phyloP scores from a whole-genome alignment of 169 alveolate species.

The Babesia divergens region DNA sequence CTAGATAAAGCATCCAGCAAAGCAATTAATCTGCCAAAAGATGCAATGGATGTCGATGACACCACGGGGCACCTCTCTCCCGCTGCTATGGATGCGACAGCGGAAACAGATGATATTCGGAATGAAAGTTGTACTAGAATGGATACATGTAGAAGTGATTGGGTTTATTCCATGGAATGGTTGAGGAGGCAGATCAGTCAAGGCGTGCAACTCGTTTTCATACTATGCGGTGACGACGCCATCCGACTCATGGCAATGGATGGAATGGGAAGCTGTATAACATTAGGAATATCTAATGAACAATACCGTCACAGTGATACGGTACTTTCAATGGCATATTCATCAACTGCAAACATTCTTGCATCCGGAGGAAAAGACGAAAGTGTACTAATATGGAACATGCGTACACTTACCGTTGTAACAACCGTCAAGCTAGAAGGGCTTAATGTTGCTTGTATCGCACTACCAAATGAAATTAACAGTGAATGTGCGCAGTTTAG shows the following conservation, averaged over 20 bases:
- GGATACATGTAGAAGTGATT: background rate
- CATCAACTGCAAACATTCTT: slow-evolving; percentile 16
- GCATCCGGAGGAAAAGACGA: slow-evolving; percentile 58
- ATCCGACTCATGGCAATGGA: slow-evolving; percentile 51
- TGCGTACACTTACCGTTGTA: slow-evolving; percentile 24
- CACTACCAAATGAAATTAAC: slow-evolving; percentile 5
- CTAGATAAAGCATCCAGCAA: background rate
- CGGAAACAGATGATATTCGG: too few relatives aligned
- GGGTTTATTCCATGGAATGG: slow-evolving; percentile 24
- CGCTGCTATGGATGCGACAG: too few relatives aligned
- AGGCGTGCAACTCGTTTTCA: slow-evolving; percentile 15
- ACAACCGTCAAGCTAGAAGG: slow-evolving; percentile 15
- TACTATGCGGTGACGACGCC: slow-evolving; percentile 56
- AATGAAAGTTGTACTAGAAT: background rate
- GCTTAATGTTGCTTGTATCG: slow-evolving; percentile 23
- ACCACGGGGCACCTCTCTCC: too few relatives aligned
- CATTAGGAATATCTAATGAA: slow-evolving; percentile 43
- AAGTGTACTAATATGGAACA: slow-evolving; percentile 50
- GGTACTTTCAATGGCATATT: slow-evolving; percentile 47
- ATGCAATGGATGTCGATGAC: slow-evolving; percentile 6
- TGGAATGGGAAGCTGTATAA: slow-evolving; percentile 19
- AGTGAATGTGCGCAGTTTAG: background rate
- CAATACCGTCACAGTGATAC: slow-evolving; percentile 39
- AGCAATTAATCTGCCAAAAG: background rate
- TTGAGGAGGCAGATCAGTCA: background rate